Evolutionary conservation across 2,329 filamentous ascomycete genomes (phyloP).

Genomic region (Ophiostoma novo-ulmi): DNA sequence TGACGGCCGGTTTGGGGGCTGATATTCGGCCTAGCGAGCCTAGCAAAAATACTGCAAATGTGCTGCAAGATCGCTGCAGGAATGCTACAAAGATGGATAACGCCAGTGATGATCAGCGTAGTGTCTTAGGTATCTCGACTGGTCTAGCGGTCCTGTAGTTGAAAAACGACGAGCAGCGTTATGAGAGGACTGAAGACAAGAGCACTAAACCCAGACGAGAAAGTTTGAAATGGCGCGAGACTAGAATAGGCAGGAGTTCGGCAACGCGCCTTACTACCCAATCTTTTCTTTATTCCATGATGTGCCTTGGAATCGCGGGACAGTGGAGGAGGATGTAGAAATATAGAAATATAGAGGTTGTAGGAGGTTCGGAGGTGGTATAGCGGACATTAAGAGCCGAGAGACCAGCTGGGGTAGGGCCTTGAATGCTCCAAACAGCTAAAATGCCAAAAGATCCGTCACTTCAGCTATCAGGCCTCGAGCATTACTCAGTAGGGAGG

Average conservation of each 20-base stretch:
- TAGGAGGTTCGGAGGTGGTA: background rate
- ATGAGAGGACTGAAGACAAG: background rate
- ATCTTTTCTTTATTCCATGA: background rate
- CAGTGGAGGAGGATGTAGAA: background rate
- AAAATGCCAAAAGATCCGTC: background rate
- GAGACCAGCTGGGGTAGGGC: background rate
- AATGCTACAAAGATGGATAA: background rate
- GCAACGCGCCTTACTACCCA: background rate
- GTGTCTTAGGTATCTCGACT: background rate
- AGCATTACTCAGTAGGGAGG: background rate
- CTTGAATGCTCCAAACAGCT: background rate
- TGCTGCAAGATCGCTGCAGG: background rate
- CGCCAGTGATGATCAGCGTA: slow-evolving; percentile 1
- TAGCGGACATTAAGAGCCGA: background rate
- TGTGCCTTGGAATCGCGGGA: slow-evolving; percentile 3
- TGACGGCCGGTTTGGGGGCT: background rate
- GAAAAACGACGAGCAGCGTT: background rate
- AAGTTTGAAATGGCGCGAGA: slow-evolving; percentile 3
- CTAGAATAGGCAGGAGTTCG: slow-evolving; percentile 2
- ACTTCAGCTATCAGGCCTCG: background rate
- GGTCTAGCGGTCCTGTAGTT: background rate
- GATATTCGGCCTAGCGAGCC: background rate
- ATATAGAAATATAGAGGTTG: background rate
- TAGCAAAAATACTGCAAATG: background rate
- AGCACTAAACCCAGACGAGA: background rate